A percentile compares a stretch with the other conserved stretches of the same genome.
Conservation (phyloP, 805 yeast species). For the Lipomyces sp. region DNA sequence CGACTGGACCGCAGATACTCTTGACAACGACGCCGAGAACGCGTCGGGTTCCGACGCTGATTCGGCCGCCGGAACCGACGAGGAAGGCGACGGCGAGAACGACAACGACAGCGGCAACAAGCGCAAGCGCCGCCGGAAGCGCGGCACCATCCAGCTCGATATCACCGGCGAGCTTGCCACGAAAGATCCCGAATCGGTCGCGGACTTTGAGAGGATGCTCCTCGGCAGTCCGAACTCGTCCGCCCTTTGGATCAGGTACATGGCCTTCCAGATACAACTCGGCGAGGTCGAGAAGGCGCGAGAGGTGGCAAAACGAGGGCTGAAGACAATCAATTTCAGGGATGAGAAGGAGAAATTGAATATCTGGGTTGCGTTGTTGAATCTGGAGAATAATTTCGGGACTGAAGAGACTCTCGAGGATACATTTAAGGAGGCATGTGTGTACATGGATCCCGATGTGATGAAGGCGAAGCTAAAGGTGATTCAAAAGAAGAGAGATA, state of each 20-base stretch:
- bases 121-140: constrained; percentile 46
- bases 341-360: constrained; percentile 92
- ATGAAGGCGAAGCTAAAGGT: constrained; percentile 18
- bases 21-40: constrained; percentile 58
- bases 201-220: constrained; percentile 87
- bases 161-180: constrained; percentile 79
- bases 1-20: constrained; percentile 91
- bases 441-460: constrained; percentile 78
- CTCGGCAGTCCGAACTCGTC: constrained; percentile 94
- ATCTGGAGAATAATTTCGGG: constrained; percentile 93
- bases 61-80: constrained; percentile 28
- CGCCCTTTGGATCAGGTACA: constrained; percentile 92
- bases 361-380: constrained; percentile 92
- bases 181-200: constrained; percentile 84
- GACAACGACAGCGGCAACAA: constrained; percentile 36
- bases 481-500: constrained; percentile 20
- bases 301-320: constrained; percentile 87
- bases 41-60: constrained; percentile 46
- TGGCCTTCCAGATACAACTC: constrained; percentile 94
- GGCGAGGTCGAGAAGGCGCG: constrained; percentile 94
- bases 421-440: constrained; percentile 77
- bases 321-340: constrained; percentile 82
- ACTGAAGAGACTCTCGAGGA: constrained; percentile 75
- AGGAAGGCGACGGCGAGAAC: constrained; percentile 34
- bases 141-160: constrained; percentile 55